phyloP scores from a whole-genome alignment of 768 basidiomycete species.

The Hypholoma sublateritium region DNA sequence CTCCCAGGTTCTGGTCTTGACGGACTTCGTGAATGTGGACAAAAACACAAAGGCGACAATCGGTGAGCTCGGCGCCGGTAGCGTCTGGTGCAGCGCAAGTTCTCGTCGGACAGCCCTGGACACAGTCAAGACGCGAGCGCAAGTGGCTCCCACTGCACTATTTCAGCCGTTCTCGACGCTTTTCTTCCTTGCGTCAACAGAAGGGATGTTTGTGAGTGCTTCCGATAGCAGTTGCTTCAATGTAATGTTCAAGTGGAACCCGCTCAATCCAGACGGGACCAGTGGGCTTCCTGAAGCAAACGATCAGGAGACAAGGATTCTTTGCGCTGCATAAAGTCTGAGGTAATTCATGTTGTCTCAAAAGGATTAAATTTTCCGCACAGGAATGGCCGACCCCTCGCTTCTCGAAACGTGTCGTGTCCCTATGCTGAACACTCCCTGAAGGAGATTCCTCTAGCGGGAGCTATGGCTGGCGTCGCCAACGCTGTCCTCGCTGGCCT shows the following conservation, averaged over 20 bases:
- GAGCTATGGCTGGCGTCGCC: conserved; percentile 88
- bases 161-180: conserved; percentile 4
- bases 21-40: conserved; percentile 16
- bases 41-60: conserved; percentile 47
- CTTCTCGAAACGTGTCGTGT: conserved; percentile 76
- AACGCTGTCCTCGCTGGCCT: conserved; percentile 93
- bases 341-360: conserved; percentile 47
- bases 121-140: conserved; percentile 86
- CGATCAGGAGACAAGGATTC: conserved; percentile 85
- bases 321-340: conserved; percentile 96
- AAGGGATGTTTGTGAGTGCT: conserved; percentile 81
- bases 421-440: conserved; percentile 86
- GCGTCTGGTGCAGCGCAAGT: conserved; percentile 93
- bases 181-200: conserved; percentile 33
- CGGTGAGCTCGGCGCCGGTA: conserved; percentile 86
- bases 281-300: conserved; percentile 85
- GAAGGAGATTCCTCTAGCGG: conserved; percentile 78
- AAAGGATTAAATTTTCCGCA: background rate
- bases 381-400: conserved; percentile 91
- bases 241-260: background rate
- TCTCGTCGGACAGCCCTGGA: conserved; percentile 89
- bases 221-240: background rate
- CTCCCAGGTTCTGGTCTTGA: background rate
- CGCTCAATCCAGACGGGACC: conserved; percentile 87
- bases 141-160: conserved; percentile 76